Base-by-base conservation (phyloP, 2,329 filamentous ascomycete species). In the Aureobasidium melanogenum region DNA sequence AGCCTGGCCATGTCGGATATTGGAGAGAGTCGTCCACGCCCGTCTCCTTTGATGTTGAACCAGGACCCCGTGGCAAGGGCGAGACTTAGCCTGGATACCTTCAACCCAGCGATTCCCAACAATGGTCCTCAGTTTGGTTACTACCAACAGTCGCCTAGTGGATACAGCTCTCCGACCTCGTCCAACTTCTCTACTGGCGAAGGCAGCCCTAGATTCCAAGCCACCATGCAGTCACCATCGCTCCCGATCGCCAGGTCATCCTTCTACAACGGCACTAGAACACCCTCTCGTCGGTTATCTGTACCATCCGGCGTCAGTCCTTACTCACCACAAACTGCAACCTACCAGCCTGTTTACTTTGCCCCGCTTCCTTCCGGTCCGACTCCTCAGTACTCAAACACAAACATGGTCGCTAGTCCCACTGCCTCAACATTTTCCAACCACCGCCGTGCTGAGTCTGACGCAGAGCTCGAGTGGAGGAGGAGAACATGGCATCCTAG, bases 401-500 rank as follows among this genome's bases (percentile, higher is more conserved):
- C 67, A n/a, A 83, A 80, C 61, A 82, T 84, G 55, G 79, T 87
- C 64, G 85, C 74, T 65, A 89, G 76, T 80, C 91, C 91, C 5
- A 88, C 85, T 0, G 81, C 77, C 44, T 84, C 86, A 0, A 80
- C 82, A 0, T 84, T 86, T 36, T 78, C 80, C 8, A 87, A 84
- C 74, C 81, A 83, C 5, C 78, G 87, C 32, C 80, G 87, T 44
- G 32, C 2, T 36, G 88, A 91, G 43, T 88, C 88, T 56, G 77
- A 80, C 22, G 76, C 82, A 0, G 91, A 96, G 64, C 86, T 91
- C 44, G 88, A 89, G 60, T 89, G 86, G 83, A 85, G 91, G 65
- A 81, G 92, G 64, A 84, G 91, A 58, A 97, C 92, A 2, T 97
- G 92, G 92, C 92, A 97, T 73, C 89, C 91, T 0, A 89, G 91